Percentiles rank a stretch among this genome's conserved stretches.
Conservation (phyloP, 192 early-diverging fungal species). For the Chytriomyces confervae region DNA sequence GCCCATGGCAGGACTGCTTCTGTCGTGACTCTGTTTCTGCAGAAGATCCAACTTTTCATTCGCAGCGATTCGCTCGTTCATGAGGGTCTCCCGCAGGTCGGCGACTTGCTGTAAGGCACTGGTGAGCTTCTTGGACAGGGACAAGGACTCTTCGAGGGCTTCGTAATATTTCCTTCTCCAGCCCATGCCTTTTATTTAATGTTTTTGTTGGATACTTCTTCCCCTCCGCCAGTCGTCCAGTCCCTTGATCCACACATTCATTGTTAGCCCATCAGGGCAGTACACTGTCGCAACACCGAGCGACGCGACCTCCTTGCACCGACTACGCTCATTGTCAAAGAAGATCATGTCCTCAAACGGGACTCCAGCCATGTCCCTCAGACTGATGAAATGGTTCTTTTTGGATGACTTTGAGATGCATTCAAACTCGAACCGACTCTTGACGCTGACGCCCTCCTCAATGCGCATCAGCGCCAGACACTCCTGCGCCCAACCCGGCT, state of each 20-base stretch:
- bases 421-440: conserved; percentile 12
- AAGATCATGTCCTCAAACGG: conserved; percentile 54
- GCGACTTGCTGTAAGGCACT: too few species aligned
- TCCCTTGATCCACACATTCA: conserved; percentile 35
- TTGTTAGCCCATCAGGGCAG: conserved; percentile 38
- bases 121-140: too few species aligned
- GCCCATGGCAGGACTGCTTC: too few species aligned
- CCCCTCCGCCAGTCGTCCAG: neutral
- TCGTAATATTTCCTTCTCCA: too few species aligned
- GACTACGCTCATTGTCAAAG: conserved; percentile 53
- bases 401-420: conserved; percentile 35
- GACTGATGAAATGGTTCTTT: conserved; percentile 40
- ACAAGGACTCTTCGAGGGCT: too few species aligned
- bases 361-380: conserved; percentile 43
- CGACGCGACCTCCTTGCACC: conserved; percentile 42
- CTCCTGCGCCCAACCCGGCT: conserved; percentile 52
- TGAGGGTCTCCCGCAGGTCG: too few species aligned
- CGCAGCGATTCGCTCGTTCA: too few species aligned
- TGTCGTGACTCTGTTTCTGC: too few species aligned
- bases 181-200: too few species aligned
- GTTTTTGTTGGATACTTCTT: neutral
- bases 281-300: conserved; percentile 52
- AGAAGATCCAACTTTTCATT: too few species aligned
- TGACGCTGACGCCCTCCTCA: conserved; percentile 17
- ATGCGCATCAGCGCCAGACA: conserved; percentile 37